Base-by-base conservation (phyloP, 306 rosid species). In the Datisca glomerata region DNA sequence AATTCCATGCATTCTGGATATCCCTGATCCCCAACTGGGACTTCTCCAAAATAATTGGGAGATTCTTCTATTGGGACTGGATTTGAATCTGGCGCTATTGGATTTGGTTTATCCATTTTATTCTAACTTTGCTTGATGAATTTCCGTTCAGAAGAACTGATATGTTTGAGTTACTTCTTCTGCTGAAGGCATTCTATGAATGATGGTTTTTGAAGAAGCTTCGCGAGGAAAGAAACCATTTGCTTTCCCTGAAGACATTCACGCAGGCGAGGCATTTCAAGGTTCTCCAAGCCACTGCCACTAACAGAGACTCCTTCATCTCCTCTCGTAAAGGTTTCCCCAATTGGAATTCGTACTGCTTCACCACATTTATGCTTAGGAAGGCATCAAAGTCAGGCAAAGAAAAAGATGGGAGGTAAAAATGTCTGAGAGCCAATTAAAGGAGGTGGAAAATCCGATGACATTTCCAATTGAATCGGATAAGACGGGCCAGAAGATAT, bases 181-280 rank as follows among this genome's bases (percentile, higher is more conserved):
- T 66, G 67, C 69, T 51, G 53, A 21, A 89, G 75, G 10, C 41
- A 67, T 6, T 57, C 43, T 20, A 78, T 21, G 50, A 80, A 80
- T 32, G 64, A 68, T 1, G 93, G 86, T 45, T 72, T 80, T 24
- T 67, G 80, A 70, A 89, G 62, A 47, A 84, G 42, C 95, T 75
- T 78, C 2, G 92, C 66, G 56, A 80, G 52, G 76, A 84, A 89
- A 27, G 93, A 80, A 57, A 83, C 74, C 93, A 80, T 80, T 49
- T 78, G 86, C 55, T 72, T 75, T 34, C 40, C 68, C 16, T 63
- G 91, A 29, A 81, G 63, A 31, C 70, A 41, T 22, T 64, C 81
- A 37, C 84, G 67, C 8, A 95, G 97, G 34, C 43, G 70, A 21
- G 81, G 79, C 28, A 47, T 44, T 4, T 4, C 47, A 12, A 20